A percentile compares a stretch with the other conserved stretches of the same genome.
These are phyloP conservation scores for Stipa capillata DNA, from an alignment of 176 grass and related monocot genomes.

Conservation along the genomic window DNA sequence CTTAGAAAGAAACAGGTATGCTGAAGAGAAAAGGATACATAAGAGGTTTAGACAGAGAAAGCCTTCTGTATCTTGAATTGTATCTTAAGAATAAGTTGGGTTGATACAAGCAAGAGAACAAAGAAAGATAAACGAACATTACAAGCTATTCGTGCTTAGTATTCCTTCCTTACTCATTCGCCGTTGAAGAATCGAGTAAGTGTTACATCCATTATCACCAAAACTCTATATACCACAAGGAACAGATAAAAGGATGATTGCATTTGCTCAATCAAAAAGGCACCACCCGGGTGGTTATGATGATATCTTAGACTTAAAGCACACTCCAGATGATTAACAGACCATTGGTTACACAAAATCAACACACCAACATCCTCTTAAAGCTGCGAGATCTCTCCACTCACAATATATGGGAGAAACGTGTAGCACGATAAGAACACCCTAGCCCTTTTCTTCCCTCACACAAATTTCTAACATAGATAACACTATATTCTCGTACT, in stretches of 20 bases:
- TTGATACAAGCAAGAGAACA: background rate
- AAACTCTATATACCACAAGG: background rate
- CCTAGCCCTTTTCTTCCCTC: background rate
- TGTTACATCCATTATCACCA: background rate
- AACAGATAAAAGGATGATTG: background rate
- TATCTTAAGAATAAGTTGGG: background rate
- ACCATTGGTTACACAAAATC: background rate
- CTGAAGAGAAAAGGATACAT: background rate
- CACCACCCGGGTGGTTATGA: background rate
- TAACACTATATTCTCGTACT: background rate
- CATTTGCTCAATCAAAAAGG: background rate
- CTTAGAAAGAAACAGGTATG: background rate
- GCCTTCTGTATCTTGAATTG: background rate
- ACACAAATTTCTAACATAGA: background rate
- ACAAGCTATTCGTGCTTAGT: background rate
- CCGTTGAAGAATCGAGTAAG: background rate
- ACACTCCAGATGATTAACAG: background rate
- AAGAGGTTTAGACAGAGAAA: background rate
- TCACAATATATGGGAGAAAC: background rate
- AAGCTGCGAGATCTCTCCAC: background rate
- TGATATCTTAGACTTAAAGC: conserved; percentile 20
- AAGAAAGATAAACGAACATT: background rate
- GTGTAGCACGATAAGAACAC: background rate
- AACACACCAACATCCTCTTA: background rate
- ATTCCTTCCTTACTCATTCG: background rate